Base-by-base conservation (phyloP, 2,329 filamentous ascomycete species). In the Purpureocillium lavendulum region DNA sequence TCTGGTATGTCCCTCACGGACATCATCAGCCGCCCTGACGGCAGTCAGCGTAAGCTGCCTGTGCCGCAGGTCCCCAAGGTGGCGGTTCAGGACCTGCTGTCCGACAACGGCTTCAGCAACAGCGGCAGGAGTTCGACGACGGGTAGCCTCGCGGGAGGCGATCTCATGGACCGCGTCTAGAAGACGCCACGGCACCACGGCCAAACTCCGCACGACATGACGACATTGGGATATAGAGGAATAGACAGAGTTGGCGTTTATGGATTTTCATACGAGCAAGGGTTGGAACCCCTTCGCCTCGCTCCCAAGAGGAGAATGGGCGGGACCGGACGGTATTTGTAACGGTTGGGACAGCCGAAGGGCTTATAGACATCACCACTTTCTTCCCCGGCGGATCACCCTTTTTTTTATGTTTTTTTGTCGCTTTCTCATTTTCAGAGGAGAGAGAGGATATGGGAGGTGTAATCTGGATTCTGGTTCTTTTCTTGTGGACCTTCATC, bases 41-140 rank as follows among this genome's bases (percentile, higher is more conserved):
- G 87, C 30, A 83, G 84, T 17, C 86, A 92, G 65, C 73, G 90
- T 52, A 97, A 97, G 63, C 71, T 97, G 14, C 90, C 90, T 0
- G 85, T 95, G 13, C 88, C 88, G 6, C 86, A 90, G 63, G 77
- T 89, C n/a, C 87, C 87, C 40, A 92, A 92, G 61, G 84, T 94
- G 33, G 84, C 84, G 2, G 82, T 94, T 5, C 84, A 90, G 52
- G 90, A 96, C 53, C 73, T 96, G 40, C 68, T 94, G 43, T 82
- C 82, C 45, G 72, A 78, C 2, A 73, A 67, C 36, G 77, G 76
- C 36, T 84, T 79, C 45, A 81, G 80, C 56, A 72, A 75, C 36
- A 89, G 85, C 45, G 84, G 85, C 39, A 80, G 81, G 49, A 89
- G 84, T 42, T 92, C 86, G 33, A 76, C 84, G 32, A 79, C 75